Conservation (phyloP, 2,329 filamentous ascomycete species). For the Aaosphaeria pasadenensis region DNA sequence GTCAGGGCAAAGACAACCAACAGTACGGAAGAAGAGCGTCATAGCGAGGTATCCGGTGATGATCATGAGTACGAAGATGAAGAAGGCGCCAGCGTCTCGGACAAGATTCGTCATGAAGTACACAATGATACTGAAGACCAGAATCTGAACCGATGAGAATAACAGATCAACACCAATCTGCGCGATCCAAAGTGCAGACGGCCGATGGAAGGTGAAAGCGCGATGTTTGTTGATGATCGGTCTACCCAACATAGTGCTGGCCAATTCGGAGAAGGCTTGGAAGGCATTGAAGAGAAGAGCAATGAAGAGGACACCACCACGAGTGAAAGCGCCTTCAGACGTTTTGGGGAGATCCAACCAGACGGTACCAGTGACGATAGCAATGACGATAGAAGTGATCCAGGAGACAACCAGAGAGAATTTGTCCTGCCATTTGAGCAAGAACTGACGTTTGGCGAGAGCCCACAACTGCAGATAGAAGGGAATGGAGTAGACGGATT, state of each 20-base stretch:
- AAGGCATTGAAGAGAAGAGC: constrained; percentile 84
- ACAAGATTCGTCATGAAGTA: constrained; percentile 51
- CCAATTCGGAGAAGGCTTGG: constrained; percentile 77
- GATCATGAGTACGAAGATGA: constrained; percentile 47
- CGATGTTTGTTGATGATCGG: constrained; percentile 81
- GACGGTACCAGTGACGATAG: constrained; percentile 75
- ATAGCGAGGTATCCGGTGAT: constrained; percentile 43
- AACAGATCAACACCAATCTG: constrained; percentile 77
- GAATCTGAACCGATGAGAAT: constrained; percentile 67
- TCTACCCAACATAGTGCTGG: constrained; percentile 70
- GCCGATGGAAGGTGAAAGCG: constrained; percentile 78
- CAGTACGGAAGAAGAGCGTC: constrained; percentile 45
- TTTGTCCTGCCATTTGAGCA: constrained; percentile 82
- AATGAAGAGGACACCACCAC: constrained; percentile 79
- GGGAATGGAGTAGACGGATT: constrained; percentile 78
- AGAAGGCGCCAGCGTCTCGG: constrained; percentile 46
- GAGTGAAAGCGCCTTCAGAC: constrained; percentile 70
- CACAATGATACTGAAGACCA: constrained; percentile 46
- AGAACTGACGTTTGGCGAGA: constrained; percentile 78
- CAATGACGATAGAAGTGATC: constrained; percentile 68
- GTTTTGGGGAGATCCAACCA: constrained; percentile 68
- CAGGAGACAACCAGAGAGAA: constrained; percentile 74
- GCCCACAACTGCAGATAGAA: constrained; percentile 83
- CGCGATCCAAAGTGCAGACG: constrained; percentile 77
- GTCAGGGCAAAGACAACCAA: constrained; percentile 69